Evolutionary conservation across 345 rosid genomes (phyloP), one percentile per base, ranked within the genome.

Genomic region (Eucalyptus regnans): DNA sequence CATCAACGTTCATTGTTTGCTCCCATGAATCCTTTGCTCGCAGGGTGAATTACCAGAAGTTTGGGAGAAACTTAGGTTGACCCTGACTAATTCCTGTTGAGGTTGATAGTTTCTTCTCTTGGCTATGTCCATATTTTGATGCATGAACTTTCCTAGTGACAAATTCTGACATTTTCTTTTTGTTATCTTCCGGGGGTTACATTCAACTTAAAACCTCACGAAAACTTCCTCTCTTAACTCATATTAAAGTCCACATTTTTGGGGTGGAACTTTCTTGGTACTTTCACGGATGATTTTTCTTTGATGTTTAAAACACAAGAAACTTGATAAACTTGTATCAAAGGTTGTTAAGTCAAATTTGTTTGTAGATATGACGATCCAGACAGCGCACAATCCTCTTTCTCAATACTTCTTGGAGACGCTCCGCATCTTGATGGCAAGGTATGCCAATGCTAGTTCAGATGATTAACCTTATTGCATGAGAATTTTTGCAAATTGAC

Each of bases 351-450:
- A 1, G 81, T 37, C 25, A 71, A 76, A 37, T 37, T 76, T 64
- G 46, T 76, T 76, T 80, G 76, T 92, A 97, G 99, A 91, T 94
- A 91, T 92, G 92, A 92, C 20, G 98, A 98, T 94, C 99, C 99
- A 90, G 89, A 98, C 90, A 98, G 99, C 88, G 99, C 96, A 33
- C 90, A 92, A 54, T 98, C 99, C 56, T 98, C 99, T 9, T 98
- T 98, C 89, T 98, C 99, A n/a, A 94, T 98, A 44, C 99, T 96
- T 91, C 98, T 96, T 86, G 99, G 99, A 54, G 93, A 96, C 90
- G 98, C 99, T 51, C 96, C 98, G 86, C 99, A 98, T 97, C 99
- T 98, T 89, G 98, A 98, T 93, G 92, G 94, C 87, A 58, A 95
- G 95, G 99, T 98, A 89, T 91, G 90, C 48, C 90, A 29, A 31